Base-by-base conservation (phyloP, 2,329 filamentous ascomycete genomes). In the Myriosclerotinia duriaeana region DNA sequence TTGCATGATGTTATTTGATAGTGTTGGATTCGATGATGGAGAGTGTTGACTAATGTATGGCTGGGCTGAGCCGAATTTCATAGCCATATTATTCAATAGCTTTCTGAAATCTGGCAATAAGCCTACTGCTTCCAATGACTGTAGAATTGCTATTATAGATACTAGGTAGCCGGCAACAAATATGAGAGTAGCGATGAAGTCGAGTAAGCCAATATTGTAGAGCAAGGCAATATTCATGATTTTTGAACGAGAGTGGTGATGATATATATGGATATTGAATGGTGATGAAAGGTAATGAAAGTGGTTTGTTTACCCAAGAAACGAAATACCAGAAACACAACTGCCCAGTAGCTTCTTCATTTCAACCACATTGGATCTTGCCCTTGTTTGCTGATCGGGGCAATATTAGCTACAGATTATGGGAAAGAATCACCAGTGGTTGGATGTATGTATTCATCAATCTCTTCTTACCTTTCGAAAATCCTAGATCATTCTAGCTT, bases 1-100 rank as follows among this genome's bases (percentile, higher is more conserved):
- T 61, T 61, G 30, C 6, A 61, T 4, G 34, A 26, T 26, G 34
- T 38, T 61, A n/a, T 61, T 44, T 50, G 58, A 61, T 61, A 61
- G 20, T 20, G 14, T 38, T 17, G 58, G 30, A n/a, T 61, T 36
- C 30, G 34, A 20, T 36, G 20, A 50, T 26, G 15, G 44, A 61
- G 15, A 14, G 38, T 34, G 12, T 22, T 55, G 34, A 9, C 14
- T 22, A 38, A 61, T 17, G 8, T 14, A 20, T 50, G 30, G n/a
- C 15, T 17, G n/a, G 14, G 34, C 58, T 61, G 44, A 34, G 44
- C 8, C 26, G n/a, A 2, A 17, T 50, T 36, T 14, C 50, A 38
- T 11, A 38, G 34, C 20, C 58, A 61, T 61, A 40, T 50, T 60
- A 30, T 14, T 7, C 5, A 30, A 44, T 58, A 44, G 26, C 26